Evolutionary conservation across 352 stramenopile species (phyloP), one percentile per base, ranked within the genome.

Genomic region (Pythium dissimile): DNA sequence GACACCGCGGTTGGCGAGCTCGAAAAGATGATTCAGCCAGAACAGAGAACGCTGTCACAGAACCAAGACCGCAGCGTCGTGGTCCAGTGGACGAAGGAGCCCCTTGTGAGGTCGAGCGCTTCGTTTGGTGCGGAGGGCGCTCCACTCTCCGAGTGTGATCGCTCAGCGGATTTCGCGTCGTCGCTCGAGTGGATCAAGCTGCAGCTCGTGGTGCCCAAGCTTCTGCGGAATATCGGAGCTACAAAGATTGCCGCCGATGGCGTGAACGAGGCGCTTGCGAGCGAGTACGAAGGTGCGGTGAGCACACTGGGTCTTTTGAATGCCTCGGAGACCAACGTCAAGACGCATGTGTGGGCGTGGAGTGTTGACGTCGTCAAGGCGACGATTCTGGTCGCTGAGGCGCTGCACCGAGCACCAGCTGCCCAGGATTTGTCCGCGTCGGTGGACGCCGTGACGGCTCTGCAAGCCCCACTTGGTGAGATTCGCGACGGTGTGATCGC

Each of bases 1-100:
- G 49, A 67, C 16, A 52, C 54, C 23, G 61, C 79, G 18, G 32
- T 90, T 12, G 54, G 51, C 11, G 62, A 37, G 0, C 52, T 92
- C 5, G 69, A 85, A 8, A 73, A 54, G 21, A 72, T 86, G 73
- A 49, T 89, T 5, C 42, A 34, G 4, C 2, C 50, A 21, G 12
- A 24, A 11, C 32, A 45, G 0, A 59, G 62, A 0, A 42, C 74
- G 45, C 56, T 94, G 18, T 88, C 80, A 4, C 62, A 61, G n/a
- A 94, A 94, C 64, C 81, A 94, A 51, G 79, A 94, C 55, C 80
- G 85, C 30, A 79, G 88, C 35, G 75, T 94, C 32, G 58, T 89
- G 44, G 85, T 94, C 13, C 54, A 84, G 32, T 94, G 85, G 85
- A 78, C 64, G 26, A 58, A 67, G 24, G 37, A 72, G 23, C 48